A percentile compares a stretch with the other conserved stretches of the same genome.
Conservation (phyloP, 345 rosid genomes). For the Arabidopsis arenosa region DNA sequence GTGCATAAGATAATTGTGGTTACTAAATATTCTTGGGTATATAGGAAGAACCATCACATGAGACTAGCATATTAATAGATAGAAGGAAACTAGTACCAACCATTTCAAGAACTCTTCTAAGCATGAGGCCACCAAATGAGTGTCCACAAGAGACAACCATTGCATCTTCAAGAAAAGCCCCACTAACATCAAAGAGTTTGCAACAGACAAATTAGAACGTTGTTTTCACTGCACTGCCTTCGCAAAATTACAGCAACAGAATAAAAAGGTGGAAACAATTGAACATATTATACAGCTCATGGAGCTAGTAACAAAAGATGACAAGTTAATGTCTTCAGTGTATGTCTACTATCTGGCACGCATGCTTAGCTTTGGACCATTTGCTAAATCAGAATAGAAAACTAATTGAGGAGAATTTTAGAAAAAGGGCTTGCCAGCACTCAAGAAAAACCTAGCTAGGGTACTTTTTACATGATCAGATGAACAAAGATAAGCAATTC, state of each 20-base stretch:
- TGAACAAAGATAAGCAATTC: constrained; percentile 4
- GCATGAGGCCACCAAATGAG: constrained; percentile 98
- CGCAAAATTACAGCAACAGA: background rate
- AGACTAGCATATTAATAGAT: constrained; percentile 23
- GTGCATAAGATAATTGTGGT: constrained; percentile 55
- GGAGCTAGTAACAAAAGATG: constrained; percentile 5
- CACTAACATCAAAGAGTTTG: constrained; percentile 59
- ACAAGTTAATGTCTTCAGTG: background rate
- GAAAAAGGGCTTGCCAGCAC: constrained; percentile 15
- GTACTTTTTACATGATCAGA: constrained; percentile 14
- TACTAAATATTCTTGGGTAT: constrained; percentile 36
- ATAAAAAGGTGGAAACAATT: background rate
- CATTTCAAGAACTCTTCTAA: constrained; percentile 82
- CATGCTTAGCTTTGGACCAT: constrained; percentile 1
- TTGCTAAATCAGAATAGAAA: constrained; percentile 17
- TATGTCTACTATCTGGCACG: constrained; percentile 2
- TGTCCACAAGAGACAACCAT: constrained; percentile 93
- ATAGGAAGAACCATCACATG: constrained; percentile 29
- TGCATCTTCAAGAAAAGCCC: constrained; percentile 98
- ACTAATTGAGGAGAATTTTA: constrained; percentile 2
- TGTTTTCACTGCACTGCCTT: background rate
- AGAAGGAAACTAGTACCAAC: constrained; percentile 51
- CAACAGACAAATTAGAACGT: constrained; percentile 34
- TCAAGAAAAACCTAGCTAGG: background rate
- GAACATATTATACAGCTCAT: constrained; percentile 7